A percentile compares a stretch with the other conserved stretches of the same genome.
Conservation (phyloP, 2,329 filamentous ascomycete species). For the Phyllosticta citribraziliensis region DNA sequence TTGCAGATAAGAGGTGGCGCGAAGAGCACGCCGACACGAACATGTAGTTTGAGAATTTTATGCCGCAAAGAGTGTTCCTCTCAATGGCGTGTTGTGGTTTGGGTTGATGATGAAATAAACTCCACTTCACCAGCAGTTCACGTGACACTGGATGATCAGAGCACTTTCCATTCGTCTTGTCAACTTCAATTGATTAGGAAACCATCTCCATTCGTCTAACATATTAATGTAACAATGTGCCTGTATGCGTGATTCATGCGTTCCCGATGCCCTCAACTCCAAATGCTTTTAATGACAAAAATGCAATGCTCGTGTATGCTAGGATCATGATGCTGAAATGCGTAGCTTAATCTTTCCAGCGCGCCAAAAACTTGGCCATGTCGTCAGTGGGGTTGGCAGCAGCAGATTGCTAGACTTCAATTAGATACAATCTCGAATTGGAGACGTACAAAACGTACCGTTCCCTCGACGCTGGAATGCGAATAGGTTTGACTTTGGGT, state of each 20-base stretch:
- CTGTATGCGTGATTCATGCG: background rate
- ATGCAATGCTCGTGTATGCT: background rate
- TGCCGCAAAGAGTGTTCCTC: background rate
- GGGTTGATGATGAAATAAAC: background rate
- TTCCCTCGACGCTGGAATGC: conserved; percentile 45
- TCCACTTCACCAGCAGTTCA: background rate
- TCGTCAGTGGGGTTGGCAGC: conserved; percentile 41
- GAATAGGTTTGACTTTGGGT: conserved; percentile 43
- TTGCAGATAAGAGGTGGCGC: background rate
- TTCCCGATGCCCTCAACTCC: background rate
- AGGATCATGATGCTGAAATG: background rate
- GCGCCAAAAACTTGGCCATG: conserved; percentile 47
- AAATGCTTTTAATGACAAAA: background rate
- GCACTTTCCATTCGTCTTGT: background rate
- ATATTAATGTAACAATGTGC: background rate
- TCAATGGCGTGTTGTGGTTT: background rate
- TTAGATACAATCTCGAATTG: background rate
- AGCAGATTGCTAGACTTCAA: conserved; percentile 26
- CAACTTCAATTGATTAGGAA: background rate
- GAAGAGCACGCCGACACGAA: background rate
- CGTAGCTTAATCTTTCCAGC: conserved; percentile 46
- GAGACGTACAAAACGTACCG: conserved; percentile 36
- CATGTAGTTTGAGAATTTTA: background rate
- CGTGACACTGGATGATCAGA: background rate
- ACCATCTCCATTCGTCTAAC: background rate